Evolutionary conservation across 208 protist genomes (phyloP), one percentile per base, ranked within the genome.

Genomic region (Lotmaria passim): DNA sequence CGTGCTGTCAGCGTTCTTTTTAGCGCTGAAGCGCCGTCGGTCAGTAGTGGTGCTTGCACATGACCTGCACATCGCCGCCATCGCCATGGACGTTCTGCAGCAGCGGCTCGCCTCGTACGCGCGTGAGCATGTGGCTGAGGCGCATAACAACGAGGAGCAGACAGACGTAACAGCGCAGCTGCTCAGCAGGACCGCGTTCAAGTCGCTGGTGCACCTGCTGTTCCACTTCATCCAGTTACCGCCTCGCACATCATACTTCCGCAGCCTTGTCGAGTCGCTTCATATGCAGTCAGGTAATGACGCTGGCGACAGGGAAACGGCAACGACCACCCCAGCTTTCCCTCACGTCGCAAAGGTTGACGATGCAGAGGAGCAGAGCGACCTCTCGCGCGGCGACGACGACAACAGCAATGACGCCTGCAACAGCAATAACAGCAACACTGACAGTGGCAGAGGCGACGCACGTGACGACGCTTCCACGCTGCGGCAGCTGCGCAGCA

Each of bases 1-100:
- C 41, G 84, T 91, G 21, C 28, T 85, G 11, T 81, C 62, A 14
- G 50, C 75, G 5, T 88, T 89, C 46, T 55, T 88, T 0, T 39
- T 57, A 4, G 62, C 53, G 8, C n/a, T 79, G 53, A 77, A 76
- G 31, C 62, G 69, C 6, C 34, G 66, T 7, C 60, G 70, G 0
- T 0, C 50, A 0, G 3, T 5, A 24, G 65, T 51, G 6, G 39
- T 59, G 14, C 34, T 82, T 34, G 14, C 12, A 7, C 59, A 74
- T 11, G 78, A 82, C 43, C 60, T 80, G n/a, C 19, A 69, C 5
- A 62, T 78, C 17, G 46, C 56, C 31, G 33, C 30, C 11, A 46
- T 57, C 19, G 38, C 60, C 12, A 41, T 87, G 21, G 26, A 38
- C 23, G 58, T 55, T 8, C 44, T 83, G 28, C 50, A 81, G 11